Percentiles rank a stretch among this genome's conserved stretches.
phyloP scores from a whole-genome alignment of 768 basidiomycete genomes.

The Pholiota microspora region DNA sequence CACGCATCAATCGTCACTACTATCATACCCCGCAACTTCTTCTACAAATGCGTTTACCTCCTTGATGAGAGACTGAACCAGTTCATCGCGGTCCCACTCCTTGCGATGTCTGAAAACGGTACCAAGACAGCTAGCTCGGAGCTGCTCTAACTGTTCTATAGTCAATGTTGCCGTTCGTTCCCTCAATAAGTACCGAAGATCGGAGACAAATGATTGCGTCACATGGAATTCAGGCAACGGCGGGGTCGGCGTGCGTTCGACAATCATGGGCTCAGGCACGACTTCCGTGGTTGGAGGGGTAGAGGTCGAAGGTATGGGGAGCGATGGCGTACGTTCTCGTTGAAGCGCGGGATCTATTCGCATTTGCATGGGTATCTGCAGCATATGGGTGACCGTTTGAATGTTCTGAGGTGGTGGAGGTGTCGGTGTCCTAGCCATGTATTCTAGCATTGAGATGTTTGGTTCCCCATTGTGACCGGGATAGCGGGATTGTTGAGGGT shows the following conservation, averaged over 20 bases:
- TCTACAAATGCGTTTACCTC: slow-evolving; percentile 64
- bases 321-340: background rate
- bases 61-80: slow-evolving; percentile 58
- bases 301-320: slow-evolving; percentile 15
- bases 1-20: slow-evolving; percentile 1
- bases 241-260: slow-evolving; percentile 66
- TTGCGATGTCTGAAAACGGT: slow-evolving; percentile 78
- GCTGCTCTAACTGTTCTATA: slow-evolving; percentile 91
- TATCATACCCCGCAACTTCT: slow-evolving; percentile 45
- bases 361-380: background rate
- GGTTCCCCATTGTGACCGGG: background rate
- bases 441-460: slow-evolving; percentile 2
- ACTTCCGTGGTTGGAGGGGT: slow-evolving; percentile 21
- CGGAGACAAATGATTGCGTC: slow-evolving; percentile 43
- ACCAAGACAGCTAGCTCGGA: slow-evolving; percentile 80
- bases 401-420: slow-evolving; percentile 4
- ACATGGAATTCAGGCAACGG: slow-evolving; percentile 80
- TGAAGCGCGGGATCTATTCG: background rate
- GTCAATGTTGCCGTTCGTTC: slow-evolving; percentile 58
- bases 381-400: background rate
- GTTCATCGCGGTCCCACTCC: slow-evolving; percentile 78
- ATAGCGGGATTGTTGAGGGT: background rate
- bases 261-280: slow-evolving; percentile 37
- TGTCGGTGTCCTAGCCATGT: slow-evolving; percentile 6
- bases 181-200: slow-evolving; percentile 49